Base-by-base conservation (phyloP, 2,329 filamentous ascomycete species). In the Penicillium sp. region DNA sequence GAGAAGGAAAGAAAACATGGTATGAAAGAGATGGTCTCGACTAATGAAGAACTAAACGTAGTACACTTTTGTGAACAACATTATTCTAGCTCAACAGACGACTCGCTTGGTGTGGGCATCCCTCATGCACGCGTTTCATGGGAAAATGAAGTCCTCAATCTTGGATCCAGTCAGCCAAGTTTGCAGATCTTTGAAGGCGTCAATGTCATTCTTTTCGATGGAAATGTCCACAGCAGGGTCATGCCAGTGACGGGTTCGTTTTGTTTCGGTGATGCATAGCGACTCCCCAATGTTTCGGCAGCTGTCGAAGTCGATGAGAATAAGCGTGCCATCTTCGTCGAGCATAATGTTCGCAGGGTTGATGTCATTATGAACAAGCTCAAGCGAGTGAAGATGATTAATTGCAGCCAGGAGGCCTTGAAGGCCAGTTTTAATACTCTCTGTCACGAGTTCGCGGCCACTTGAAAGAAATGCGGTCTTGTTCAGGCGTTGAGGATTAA, bases 291-390 rank as follows among this genome's bases (percentile, higher is more conserved):
- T 59, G 37, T 35, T 57, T 27, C 66, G 66, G 63, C 68, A 73
- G 58, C 64, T 67, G 61, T 67, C 71, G 31, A 75, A 74, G 62
- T 74, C 67, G 14, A 70, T 65, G 6, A 73, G 62, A 58, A 74
- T 53, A 18, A 68, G 53, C 13, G 18, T 63, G 11, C 58, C 59
- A 6, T 69, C 63, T 13, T 69, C 59, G 19, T 66, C 64, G 27
- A 73, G 53, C 66, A 73, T 70, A 35, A 75, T 69, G 47, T 71
- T 74, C n/a, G 54, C 54, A 18, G 69, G 69, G 22, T 68, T 74
- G 22, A 75, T 65, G 49, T 75, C 67, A 43, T 71, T 70, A 60
- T 74, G 67, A 14, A 70, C 65, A 50, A 71, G 44, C 13, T 66
- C 61, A 36, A 73, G 60, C 18, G 61, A 66, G 40, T 73, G 68